phyloP scores from a whole-genome alignment of 2,329 filamentous ascomycete genomes.

The Leptodontidium sp. region DNA sequence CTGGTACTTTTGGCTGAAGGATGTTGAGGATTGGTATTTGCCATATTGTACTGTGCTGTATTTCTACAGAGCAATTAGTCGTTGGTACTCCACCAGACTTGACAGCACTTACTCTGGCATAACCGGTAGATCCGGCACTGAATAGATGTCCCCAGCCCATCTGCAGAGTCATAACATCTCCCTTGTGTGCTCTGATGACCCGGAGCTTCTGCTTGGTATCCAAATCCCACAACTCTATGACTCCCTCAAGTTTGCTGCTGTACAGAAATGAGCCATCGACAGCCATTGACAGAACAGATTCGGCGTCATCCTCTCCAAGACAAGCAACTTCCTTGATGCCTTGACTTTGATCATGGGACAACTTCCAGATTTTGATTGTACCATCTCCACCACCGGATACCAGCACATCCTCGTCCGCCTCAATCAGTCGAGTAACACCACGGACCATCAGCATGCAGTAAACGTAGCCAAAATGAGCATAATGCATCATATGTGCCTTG shows the following conservation, averaged over 20 bases:
- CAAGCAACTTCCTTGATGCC: conserved; percentile 75
- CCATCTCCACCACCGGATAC: conserved; percentile 94
- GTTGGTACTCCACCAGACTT: not conserved
- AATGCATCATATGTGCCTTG: conserved; percentile 80
- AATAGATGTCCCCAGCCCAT: conserved; percentile 87
- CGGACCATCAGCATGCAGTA: conserved; percentile 93
- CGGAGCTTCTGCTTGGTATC: conserved; percentile 91
- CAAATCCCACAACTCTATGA: conserved; percentile 96
- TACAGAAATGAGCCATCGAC: conserved; percentile 94
- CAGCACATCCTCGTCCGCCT: conserved; percentile 79
- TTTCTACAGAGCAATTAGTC: conserved; percentile 55
- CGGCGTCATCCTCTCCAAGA: conserved; percentile 66
- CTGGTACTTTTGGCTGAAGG: conserved; percentile 82
- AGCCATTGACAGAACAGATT: conserved; percentile 78
- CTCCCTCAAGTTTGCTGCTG: conserved; percentile 84
- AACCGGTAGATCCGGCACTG: conserved; percentile 89
- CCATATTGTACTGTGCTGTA: conserved; percentile 72
- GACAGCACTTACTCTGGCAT: conserved; percentile 73
- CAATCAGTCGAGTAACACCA: conserved; percentile 71
- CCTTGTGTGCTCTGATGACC: conserved; percentile 81
- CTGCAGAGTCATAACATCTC: conserved; percentile 86
- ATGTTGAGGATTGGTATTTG: conserved; percentile 56
- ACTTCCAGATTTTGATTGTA: conserved; percentile 90
- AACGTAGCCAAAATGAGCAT: conserved; percentile 94
- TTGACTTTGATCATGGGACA: conserved; percentile 62